Conservation (phyloP, 2,329 filamentous ascomycete species). For the Trichophyton simii region DNA sequence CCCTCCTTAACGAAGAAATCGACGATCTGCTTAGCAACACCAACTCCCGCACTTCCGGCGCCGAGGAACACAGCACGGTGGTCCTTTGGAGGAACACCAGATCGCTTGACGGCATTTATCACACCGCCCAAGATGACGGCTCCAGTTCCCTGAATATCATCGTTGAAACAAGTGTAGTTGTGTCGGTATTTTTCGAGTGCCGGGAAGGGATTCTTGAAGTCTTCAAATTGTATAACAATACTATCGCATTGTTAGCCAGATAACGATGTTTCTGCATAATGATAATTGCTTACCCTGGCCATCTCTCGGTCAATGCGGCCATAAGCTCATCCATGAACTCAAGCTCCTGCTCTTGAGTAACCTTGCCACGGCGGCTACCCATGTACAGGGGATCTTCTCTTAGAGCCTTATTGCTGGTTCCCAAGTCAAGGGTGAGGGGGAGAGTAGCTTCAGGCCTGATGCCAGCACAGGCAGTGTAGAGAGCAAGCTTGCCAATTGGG, state of each 20-base stretch:
- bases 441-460: conserved; percentile 66
- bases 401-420: conserved; percentile 50
- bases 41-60: conserved; percentile 87
- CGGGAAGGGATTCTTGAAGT: conserved; percentile 95
- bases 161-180: conserved; percentile 91
- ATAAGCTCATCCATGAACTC: conserved; percentile 97
- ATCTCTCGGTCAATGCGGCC: conserved; percentile 68
- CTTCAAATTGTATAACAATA: conserved; percentile 83
- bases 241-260: conserved; percentile 23
- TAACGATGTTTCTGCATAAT: not conserved
- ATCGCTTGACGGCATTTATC: conserved; percentile 66
- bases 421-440: conserved; percentile 50
- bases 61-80: conserved; percentile 94
- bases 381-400: conserved; percentile 80
- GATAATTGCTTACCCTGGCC: conserved; percentile 45
- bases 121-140: conserved; percentile 82
- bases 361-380: conserved; percentile 72
- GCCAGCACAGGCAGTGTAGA: conserved; percentile 91
- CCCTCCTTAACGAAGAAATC: conserved; percentile 93
- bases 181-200: conserved; percentile 82
- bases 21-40: conserved; percentile 94
- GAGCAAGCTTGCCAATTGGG: conserved; percentile 85
- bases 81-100: conserved; percentile 71
- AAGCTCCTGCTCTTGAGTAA: conserved; percentile 63
- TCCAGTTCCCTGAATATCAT: conserved; percentile 95